Base-by-base conservation (phyloP, 306 rosid species). In the Rosa rugosa region DNA sequence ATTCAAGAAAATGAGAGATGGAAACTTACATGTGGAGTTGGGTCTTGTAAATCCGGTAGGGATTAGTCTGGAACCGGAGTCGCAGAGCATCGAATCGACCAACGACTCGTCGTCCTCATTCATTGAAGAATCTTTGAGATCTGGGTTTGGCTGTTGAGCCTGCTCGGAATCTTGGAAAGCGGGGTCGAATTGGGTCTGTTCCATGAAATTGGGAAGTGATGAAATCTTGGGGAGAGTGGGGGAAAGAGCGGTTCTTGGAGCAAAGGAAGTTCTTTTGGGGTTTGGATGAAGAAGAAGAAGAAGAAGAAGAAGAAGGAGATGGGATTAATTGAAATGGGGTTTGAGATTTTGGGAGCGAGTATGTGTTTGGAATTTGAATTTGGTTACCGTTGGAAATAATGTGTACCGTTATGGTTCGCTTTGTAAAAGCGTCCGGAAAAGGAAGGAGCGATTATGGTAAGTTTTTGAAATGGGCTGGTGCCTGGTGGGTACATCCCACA, bases 21-120 rank as follows among this genome's bases (percentile, higher is more conserved):
- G 79, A 77, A 53, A 67, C 71, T 38, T 17, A 93, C 97, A 96
- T 50, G 83, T 10, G 40, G 81, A 86, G 75, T 85, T 72, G 78
- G 91, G 75, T 84, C 85, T 84, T n/a, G 85, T 79, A 27, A 87
- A 84, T 44, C 98, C 98, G 47, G 83, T 51, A n/a, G 86, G 77
- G 46, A 91, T 66, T 22, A 93, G 76, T 72, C 89, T 90, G 40
- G 92, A 88, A 83, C 36, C 80, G 17, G 88, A 76, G 77, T 88
- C 94, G 47, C 91, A 89, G 11, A 91, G 86, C 86, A 87, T 85
- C 2, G 88, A 91, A 66, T 91, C 93, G 38, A 72, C 72, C 73
- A 86, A 27, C 31, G 91, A 86, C 57, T 82, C 87, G 6, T 66
- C 44, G 36, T 46, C 59, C 23, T 73, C 91, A 65, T 64, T 84